Percentiles rank a stretch among this genome's conserved stretches.
These are phyloP conservation scores for Irpex lacteus DNA, from an alignment of 1,284 basidiomycete species.

Conservation along the genomic window DNA sequence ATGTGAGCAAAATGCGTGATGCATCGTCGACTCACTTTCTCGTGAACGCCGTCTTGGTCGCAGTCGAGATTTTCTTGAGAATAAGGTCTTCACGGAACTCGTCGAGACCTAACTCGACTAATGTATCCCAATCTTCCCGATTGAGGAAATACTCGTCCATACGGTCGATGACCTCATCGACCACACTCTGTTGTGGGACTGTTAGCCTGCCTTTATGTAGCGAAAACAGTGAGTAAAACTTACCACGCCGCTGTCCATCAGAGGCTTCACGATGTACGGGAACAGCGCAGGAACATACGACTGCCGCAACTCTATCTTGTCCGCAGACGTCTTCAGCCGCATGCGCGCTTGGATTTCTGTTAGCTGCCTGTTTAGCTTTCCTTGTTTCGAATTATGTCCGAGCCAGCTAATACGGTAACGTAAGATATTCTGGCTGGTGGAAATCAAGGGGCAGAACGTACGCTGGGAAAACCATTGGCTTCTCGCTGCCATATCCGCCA, in stretches of 20 bases:
- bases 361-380: constrained; percentile 78
- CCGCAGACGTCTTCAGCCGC: constrained; percentile 89
- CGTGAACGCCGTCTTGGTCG: constrained; percentile 86
- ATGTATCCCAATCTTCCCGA: constrained; percentile 94
- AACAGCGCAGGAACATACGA: constrained; percentile 88
- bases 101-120: constrained; percentile 91
- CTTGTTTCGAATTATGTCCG: constrained; percentile 94
- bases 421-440: no score
- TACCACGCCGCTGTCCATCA: constrained; percentile 70
- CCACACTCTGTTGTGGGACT: constrained; percentile 57
- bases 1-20: background rate
- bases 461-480: constrained; percentile 79
- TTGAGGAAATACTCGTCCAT: constrained; percentile 97
- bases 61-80: constrained; percentile 80
- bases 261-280: constrained; percentile 75
- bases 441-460: constrained; percentile 35
- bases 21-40: constrained; percentile 56
- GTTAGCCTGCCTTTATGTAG: background rate
- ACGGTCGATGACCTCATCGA: constrained; percentile 77
- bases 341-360: constrained; percentile 93
- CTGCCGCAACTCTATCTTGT: constrained; percentile 87
- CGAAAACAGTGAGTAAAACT: constrained; percentile 25
- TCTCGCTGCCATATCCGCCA: constrained; percentile 65
- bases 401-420: constrained; percentile 68
- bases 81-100: constrained; percentile 71